A percentile compares a stretch with the other conserved stretches of the same genome.
Evolutionary conservation across 495 filamentous ascomycete genomes (phyloP).

Genomic region (Arthonia radiata): DNA sequence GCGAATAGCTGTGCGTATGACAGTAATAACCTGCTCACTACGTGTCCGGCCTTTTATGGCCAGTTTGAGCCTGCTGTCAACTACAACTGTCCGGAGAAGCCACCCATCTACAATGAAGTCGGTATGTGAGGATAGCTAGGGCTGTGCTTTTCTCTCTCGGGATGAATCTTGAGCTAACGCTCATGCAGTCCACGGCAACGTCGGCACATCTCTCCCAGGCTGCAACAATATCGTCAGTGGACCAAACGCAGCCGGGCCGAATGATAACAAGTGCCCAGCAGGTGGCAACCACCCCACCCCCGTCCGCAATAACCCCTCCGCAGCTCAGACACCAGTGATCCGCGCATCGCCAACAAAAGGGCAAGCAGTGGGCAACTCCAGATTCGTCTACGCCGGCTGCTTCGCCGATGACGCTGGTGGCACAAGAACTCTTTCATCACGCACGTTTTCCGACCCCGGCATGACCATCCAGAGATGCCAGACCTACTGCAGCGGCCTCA

Average conservation of each 20-base stretch:
- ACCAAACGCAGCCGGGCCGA: conserved; percentile 3
- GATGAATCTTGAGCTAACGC: too few species aligned
- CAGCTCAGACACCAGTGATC: not conserved
- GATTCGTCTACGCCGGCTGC: conserved; percentile 6
- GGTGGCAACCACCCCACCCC: conserved; percentile 2
- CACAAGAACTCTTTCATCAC: conserved; percentile 3
- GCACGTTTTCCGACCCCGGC: conserved; percentile 2
- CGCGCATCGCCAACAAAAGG: conserved; percentile 1
- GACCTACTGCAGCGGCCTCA: conserved; percentile 3
- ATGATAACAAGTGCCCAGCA: conserved; percentile 5
- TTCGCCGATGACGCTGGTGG: conserved; percentile 6
- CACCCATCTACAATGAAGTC: conserved; percentile 4
- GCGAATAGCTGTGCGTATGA: conserved; percentile 1
- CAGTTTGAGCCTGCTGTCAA: not conserved
- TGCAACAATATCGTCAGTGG: conserved; percentile 7
- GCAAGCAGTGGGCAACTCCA: conserved; percentile 3
- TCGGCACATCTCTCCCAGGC: conserved; percentile 5
- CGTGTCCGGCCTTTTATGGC: not conserved
- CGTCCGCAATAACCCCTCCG: conserved; percentile 4
- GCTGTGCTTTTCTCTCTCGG: too few species aligned
- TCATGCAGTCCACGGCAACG: conserved; percentile 1
- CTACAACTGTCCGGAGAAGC: conserved; percentile 7
- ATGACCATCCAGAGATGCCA: conserved; percentile 9
- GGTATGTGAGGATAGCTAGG: too few species aligned
- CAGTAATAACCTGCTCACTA: not conserved